phyloP scores from a whole-genome alignment of 2,329 filamentous ascomycete species.

The Claviceps monticola region DNA sequence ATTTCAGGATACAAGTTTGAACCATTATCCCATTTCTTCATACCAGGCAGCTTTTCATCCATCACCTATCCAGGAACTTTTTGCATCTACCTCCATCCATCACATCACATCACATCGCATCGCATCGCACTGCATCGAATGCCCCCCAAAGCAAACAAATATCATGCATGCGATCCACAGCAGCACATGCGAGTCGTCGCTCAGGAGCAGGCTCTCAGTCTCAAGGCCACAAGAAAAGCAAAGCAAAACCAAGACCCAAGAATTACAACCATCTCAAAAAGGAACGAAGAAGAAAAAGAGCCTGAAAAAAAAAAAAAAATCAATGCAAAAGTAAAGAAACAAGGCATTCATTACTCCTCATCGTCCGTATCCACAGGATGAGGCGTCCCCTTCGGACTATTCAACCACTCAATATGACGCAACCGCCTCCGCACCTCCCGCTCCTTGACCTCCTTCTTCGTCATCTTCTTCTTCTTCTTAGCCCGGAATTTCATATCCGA shows the following conservation, averaged over 20 bases:
- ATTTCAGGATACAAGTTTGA: no score
- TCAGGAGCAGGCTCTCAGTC: no score
- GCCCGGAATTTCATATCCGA: constrained; percentile 74
- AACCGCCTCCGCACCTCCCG: constrained; percentile 73
- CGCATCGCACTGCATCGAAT: no score
- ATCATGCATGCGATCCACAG: no score
- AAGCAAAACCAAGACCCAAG: neutral
- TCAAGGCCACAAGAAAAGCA: neutral
- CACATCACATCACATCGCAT: no score
- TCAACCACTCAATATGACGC: constrained; percentile 75
- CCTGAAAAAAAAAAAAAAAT: neutral
- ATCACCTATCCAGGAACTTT: no score
- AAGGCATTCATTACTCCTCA: constrained; percentile 29
- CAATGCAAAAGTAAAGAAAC: no score
- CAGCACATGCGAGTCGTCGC: no score
- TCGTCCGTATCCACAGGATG: constrained; percentile 67
- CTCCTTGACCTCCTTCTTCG: constrained; percentile 91
- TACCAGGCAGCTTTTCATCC: neutral
- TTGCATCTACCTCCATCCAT: no score
- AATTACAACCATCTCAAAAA: neutral
- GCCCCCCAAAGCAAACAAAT: no score
- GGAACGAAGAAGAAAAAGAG: neutral
- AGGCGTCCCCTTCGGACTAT: constrained; percentile 72
- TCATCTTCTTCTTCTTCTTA: constrained; percentile 97
- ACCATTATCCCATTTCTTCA: neutral